Evolutionary conservation across 305 asterid species (phyloP), one percentile per base, ranked within the genome.

Genomic region (Striga hermonthica): DNA sequence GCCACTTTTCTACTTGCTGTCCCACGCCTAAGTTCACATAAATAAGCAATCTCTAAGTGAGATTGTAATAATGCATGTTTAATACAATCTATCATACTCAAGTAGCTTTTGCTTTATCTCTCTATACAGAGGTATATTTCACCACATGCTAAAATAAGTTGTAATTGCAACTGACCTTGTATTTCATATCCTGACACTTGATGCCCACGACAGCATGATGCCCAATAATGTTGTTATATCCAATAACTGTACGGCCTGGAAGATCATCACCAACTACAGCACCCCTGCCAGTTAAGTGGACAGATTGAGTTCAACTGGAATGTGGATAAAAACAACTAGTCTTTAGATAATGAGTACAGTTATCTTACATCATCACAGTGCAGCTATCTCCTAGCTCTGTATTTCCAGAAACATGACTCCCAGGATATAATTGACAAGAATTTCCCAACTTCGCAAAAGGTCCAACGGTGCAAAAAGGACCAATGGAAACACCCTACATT

Each of bases 161-260:
- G 65, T 35, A 36, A 16, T 58, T 59, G 56, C 64, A 65, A 69
- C 78, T 40, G 69, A 91, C 97, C 95, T 80, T 75, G 81, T 87
- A 90, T 67, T 92, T 92, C 94, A 87, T 74, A 69, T 92, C 98
- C 72, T 92, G 97, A 80, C 97, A 92, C 80, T 86, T 89, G 44
- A 76, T 67, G 59, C 98, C 98, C 79, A 92, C 82, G 43, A 90
- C 96, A 56, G 89, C 85, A 81, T 93, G 88, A 76, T 90, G 90
- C 53, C 98, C 98, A 13, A 92, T 79, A 65, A 79, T 58, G 70
- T 92, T 92, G 58, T 88, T 83, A 80, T 80, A 64, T 60, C 98
- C 98, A 48, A 90, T 72, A 74, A 90, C 74, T 9, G 95, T 92
- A 68, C 63, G 72, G 14, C 98, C 98, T 11, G 97, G 97, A 77